Evolutionary conservation across 306 rosid genomes (phyloP).

Genomic region (Hippophae rhamnoides): DNA sequence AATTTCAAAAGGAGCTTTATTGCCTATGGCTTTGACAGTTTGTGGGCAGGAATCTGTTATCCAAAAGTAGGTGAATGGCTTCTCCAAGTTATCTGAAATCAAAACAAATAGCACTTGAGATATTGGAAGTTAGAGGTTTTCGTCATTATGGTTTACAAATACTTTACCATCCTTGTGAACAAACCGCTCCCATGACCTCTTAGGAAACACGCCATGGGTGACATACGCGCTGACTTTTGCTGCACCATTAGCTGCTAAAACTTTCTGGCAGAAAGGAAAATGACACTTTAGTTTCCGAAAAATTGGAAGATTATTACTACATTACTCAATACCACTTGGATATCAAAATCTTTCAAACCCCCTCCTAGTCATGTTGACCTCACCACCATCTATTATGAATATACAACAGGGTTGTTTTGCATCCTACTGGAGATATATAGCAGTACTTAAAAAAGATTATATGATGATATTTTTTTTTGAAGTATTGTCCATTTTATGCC

Average conservation of each 20-base stretch:
- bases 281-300: slow-evolving; percentile 9
- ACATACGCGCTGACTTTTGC: slow-evolving; percentile 86
- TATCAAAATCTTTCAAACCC: no score
- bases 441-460: no score
- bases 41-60: slow-evolving; percentile 92
- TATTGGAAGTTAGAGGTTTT: neutral
- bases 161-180: slow-evolving; percentile 56
- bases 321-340: no score
- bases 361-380: no score
- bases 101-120: slow-evolving; percentile 11
- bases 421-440: no score
- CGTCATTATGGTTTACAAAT: neutral
- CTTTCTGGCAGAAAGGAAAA: slow-evolving; percentile 45
- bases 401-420: no score
- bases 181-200: slow-evolving; percentile 71
- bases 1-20: slow-evolving; percentile 80
- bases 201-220: slow-evolving; percentile 90
- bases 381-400: no score
- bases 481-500: no score
- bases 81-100: slow-evolving; percentile 31
- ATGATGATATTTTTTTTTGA: no score
- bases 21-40: slow-evolving; percentile 61
- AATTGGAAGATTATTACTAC: neutral
- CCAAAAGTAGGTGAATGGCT: slow-evolving; percentile 78
- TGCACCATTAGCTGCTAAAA: slow-evolving; percentile 80